Evolutionary conservation across 495 filamentous ascomycete genomes (phyloP).

Genomic region (Penicillium egyptiacum): DNA sequence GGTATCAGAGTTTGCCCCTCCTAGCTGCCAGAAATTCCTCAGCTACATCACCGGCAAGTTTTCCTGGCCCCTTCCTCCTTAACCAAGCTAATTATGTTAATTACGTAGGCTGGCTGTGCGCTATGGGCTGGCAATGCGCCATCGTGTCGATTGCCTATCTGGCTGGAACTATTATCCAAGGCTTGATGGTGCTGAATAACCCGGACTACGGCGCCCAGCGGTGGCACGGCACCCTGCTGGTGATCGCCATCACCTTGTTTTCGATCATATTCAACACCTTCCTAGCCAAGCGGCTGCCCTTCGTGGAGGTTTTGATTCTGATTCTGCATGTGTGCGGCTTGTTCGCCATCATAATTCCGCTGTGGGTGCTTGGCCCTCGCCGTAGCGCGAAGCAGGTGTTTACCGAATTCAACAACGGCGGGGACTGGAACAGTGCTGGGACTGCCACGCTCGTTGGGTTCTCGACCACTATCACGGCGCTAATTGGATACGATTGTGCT

Average conservation of each 20-base stretch:
- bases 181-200: constrained; percentile 37
- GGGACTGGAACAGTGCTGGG: constrained; percentile 39
- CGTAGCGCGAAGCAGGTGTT: constrained; percentile 42
- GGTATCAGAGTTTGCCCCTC: constrained; percentile 43
- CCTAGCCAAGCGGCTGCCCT: constrained; percentile 38
- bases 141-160: constrained; percentile 35
- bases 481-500: constrained; percentile 23
- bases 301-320: constrained; percentile 39
- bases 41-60: constrained; percentile 39
- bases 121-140: constrained; percentile 44
- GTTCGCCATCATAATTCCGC: constrained; percentile 37
- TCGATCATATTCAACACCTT: constrained; percentile 43
- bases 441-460: constrained; percentile 5
- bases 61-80: not conserved
- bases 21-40: constrained; percentile 32
- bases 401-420: constrained; percentile 43
- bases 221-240: constrained; percentile 46
- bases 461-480: constrained; percentile 33
- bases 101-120: constrained; percentile 43
- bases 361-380: constrained; percentile 47
- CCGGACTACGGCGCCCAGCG: constrained; percentile 29
- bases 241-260: constrained; percentile 40
- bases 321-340: constrained; percentile 44
- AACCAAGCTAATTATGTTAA: not conserved
- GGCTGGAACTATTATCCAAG: constrained; percentile 42